phyloP scores from a whole-genome alignment of 2,329 filamentous ascomycete species.

The Phialocephala sp. region DNA sequence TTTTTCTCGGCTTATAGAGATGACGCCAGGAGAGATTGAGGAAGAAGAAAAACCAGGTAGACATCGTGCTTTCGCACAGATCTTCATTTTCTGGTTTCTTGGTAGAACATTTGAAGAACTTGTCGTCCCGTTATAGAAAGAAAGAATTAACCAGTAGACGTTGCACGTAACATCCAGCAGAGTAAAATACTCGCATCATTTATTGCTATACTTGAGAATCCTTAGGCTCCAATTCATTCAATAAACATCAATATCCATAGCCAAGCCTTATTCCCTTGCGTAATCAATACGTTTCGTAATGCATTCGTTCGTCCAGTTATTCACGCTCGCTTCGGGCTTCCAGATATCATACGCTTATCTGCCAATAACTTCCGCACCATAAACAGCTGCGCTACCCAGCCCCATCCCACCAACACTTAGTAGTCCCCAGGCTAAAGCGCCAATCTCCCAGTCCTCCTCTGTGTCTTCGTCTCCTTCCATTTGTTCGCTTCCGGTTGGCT shows the following conservation, averaged over 20 bases:
- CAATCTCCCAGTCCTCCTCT: slow-evolving; percentile 54
- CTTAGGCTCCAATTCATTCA: neutral
- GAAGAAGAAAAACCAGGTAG: too few relatives aligned
- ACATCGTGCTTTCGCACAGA: too few relatives aligned
- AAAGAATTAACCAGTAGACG: too few relatives aligned
- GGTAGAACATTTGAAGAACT: too few relatives aligned
- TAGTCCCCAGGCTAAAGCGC: slow-evolving; percentile 54
- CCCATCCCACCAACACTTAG: slow-evolving; percentile 52
- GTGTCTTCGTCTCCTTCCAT: slow-evolving; percentile 49
- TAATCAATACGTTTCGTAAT: neutral
- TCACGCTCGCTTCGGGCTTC: neutral
- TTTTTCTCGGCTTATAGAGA: too few relatives aligned
- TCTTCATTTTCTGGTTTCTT: too few relatives aligned
- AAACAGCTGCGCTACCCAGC: slow-evolving; percentile 51
- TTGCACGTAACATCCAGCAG: too few relatives aligned
- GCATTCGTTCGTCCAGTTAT: neutral
- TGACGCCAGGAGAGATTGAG: too few relatives aligned
- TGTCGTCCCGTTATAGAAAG: too few relatives aligned
- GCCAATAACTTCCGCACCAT: slow-evolving; percentile 49
- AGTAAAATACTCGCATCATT: neutral
- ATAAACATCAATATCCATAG: neutral
- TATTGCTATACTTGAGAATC: neutral
- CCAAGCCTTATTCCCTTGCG: neutral
- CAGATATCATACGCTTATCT: slow-evolving; percentile 16
- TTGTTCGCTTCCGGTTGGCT: slow-evolving; percentile 40